A percentile compares a stretch with the other conserved stretches of the same genome.
phyloP scores from a whole-genome alignment of 495 filamentous ascomycete genomes.

The Gamarada debralockiae region DNA sequence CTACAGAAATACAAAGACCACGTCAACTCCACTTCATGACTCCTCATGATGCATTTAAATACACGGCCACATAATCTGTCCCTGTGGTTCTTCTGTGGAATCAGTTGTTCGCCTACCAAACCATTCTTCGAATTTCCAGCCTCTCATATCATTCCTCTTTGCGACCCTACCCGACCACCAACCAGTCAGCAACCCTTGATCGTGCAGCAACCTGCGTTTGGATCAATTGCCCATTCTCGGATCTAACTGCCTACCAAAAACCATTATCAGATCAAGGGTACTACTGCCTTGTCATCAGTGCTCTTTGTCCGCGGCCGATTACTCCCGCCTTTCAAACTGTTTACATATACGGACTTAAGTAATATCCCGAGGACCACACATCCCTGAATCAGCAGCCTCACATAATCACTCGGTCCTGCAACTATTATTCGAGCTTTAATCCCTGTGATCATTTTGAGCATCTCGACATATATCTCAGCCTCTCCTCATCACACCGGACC shows the following conservation, averaged over 20 bases:
- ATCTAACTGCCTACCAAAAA: too few relatives aligned
- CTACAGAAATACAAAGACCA: conserved; percentile 2
- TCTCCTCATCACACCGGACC: background rate
- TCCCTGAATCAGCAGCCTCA: conserved; percentile 20
- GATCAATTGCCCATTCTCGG: too few relatives aligned
- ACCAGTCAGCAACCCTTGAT: too few relatives aligned
- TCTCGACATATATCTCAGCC: conserved; percentile 6
- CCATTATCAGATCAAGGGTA: too few relatives aligned
- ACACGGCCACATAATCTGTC: background rate
- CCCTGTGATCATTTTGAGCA: background rate
- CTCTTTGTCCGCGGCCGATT: conserved; percentile 3
- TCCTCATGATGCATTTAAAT: conserved; percentile 11
- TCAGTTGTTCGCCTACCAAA: background rate
- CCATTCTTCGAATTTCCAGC: background rate
- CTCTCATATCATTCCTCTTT: background rate
- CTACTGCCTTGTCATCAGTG: too few relatives aligned
- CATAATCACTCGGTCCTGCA: conserved; percentile 8
- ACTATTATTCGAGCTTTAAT: background rate
- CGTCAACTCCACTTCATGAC: conserved; percentile 5
- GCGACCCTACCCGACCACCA: too few relatives aligned
- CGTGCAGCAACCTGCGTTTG: too few relatives aligned
- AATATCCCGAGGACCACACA: conserved; percentile 4
- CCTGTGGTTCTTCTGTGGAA: background rate
- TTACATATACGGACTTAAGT: conserved; percentile 16
- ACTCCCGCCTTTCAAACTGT: conserved; percentile 1